Evolutionary conservation across 257 asterid species (phyloP).

Genomic region (Jaltomata sinuosa): DNA sequence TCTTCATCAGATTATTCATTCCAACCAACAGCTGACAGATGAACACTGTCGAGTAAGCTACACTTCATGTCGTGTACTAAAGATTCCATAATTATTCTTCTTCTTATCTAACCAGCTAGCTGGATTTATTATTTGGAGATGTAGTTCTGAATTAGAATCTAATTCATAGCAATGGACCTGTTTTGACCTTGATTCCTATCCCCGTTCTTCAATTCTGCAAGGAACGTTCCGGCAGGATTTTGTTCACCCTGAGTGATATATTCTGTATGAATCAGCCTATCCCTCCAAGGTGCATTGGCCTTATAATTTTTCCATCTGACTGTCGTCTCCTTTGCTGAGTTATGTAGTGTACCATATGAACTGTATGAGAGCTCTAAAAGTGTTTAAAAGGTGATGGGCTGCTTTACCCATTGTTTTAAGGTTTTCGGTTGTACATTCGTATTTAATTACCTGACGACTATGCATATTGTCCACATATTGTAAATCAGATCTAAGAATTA

Average conservation of each 20-base stretch:
- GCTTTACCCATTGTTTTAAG: background rate
- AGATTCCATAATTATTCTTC: background rate
- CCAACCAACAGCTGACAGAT: slow-evolving; percentile 17
- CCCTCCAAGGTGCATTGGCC: background rate
- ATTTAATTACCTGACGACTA: background rate
- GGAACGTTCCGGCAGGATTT: background rate
- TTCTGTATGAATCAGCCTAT: background rate
- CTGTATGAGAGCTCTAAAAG: background rate
- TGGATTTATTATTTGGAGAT: background rate
- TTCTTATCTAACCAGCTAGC: background rate
- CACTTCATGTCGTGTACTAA: background rate
- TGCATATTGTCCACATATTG: background rate
- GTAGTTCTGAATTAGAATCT: background rate
- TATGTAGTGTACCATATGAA: background rate
- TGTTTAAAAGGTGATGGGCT: background rate
- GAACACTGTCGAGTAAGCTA: slow-evolving; percentile 17
- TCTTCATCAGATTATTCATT: slow-evolving; percentile 22
- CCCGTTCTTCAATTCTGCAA: background rate
- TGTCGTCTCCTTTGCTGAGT: background rate
- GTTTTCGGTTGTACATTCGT: background rate
- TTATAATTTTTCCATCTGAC: background rate
- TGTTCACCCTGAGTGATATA: background rate
- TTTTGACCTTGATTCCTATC: background rate
- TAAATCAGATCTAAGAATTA: background rate
- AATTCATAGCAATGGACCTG: background rate